Evolutionary conservation across 768 basidiomycete species (phyloP).

Genomic region (Glaciozyma martinii): DNA sequence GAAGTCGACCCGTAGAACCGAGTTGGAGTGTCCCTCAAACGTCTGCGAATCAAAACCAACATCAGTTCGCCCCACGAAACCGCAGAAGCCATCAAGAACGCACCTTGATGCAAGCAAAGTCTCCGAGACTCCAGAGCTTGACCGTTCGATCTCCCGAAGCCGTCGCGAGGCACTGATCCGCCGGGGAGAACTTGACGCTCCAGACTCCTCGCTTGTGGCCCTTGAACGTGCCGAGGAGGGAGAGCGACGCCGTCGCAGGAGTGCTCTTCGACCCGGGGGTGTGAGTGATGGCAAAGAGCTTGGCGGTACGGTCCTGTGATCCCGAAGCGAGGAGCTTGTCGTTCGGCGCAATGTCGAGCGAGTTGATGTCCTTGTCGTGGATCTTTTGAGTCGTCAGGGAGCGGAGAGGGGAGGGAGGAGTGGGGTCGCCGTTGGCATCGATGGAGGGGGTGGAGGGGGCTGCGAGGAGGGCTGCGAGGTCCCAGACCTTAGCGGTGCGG

Average conservation of each 20-base stretch:
- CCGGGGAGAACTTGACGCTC: constrained; percentile 77
- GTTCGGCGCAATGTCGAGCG: constrained; percentile 84
- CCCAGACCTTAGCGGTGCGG: constrained; percentile 98
- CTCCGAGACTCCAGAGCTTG: constrained; percentile 86
- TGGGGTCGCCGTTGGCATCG: constrained; percentile 3
- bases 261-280: constrained; percentile 33
- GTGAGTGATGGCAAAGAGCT: constrained; percentile 72
- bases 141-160: constrained; percentile 93
- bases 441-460: constrained; percentile 42
- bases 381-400: constrained; percentile 79
- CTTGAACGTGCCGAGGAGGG: constrained; percentile 74
- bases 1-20: constrained; percentile 87
- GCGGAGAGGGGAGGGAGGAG: constrained; percentile 31
- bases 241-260: constrained; percentile 57
- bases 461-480: constrained; percentile 48
- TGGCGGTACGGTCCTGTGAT: constrained; percentile 90
- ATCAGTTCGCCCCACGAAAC: neutral
- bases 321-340: constrained; percentile 81
- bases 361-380: constrained; percentile 98
- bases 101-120: constrained; percentile 74
- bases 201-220: constrained; percentile 97
- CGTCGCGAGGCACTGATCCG: constrained; percentile 76
- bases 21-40: constrained; percentile 96
- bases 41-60: constrained; percentile 49
- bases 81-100: constrained; percentile 15